Percentiles rank a stretch among this genome's conserved stretches.
phyloP scores from a whole-genome alignment of 306 rosid genomes.

The Cicer yamashitae region DNA sequence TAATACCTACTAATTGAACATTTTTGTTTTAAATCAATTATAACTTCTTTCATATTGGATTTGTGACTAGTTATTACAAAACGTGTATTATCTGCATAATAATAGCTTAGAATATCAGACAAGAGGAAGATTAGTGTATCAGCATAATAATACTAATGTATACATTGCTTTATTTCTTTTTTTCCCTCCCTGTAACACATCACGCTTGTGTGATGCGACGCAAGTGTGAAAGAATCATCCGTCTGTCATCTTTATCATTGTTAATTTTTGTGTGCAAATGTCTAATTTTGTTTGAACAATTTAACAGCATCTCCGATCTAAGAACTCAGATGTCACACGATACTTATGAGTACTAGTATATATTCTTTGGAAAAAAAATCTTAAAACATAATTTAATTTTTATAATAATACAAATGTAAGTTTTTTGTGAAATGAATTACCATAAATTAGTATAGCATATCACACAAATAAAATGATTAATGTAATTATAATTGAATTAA shows the following conservation, averaged over 20 bases:
- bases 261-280: background rate
- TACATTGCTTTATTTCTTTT: slow-evolving; percentile 1
- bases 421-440: no score
- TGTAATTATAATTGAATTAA: no score
- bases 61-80: slow-evolving; percentile 27
- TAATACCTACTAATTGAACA: slow-evolving; percentile 1
- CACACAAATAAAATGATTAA: no score
- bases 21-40: slow-evolving; percentile 1
- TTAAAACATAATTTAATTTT: no score
- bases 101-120: slow-evolving; percentile 3
- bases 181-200: background rate
- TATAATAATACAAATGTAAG: no score
- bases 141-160: slow-evolving; percentile 28
- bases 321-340: no score
- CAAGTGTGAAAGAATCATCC: background rate
- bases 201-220: background rate
- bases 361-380: no score
- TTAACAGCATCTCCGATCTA: no score
- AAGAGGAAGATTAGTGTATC: slow-evolving; percentile 23
- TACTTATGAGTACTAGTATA: no score
- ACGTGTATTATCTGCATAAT: slow-evolving; percentile 1
- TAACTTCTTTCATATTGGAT: slow-evolving; percentile 30
- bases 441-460: no score
- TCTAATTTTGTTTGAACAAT: background rate
- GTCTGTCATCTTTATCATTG: background rate